phyloP scores from a whole-genome alignment of 345 rosid species.

The Mangifera indica region DNA sequence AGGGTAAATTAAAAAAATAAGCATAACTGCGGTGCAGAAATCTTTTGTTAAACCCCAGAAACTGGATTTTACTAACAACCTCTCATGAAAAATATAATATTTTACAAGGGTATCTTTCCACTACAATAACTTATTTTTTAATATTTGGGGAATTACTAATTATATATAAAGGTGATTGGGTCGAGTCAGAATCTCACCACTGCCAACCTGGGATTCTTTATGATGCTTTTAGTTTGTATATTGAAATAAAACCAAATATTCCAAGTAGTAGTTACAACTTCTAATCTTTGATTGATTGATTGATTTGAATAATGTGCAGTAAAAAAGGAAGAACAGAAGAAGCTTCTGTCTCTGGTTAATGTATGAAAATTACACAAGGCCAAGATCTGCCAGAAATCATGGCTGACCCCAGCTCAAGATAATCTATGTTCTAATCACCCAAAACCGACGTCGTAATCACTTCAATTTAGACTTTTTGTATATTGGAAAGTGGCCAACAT shows the following conservation, averaged over 20 bases:
- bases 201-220: slow-evolving; percentile 65
- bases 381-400: slow-evolving; percentile 38
- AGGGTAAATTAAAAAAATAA: slow-evolving; percentile 12
- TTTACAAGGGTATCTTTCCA: slow-evolving; percentile 41
- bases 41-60: slow-evolving; percentile 33
- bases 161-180: slow-evolving; percentile 36
- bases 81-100: slow-evolving; percentile 1
- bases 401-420: slow-evolving; percentile 38
- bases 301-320: slow-evolving; percentile 25
- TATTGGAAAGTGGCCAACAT: slow-evolving; percentile 29
- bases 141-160: slow-evolving; percentile 6
- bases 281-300: slow-evolving; percentile 30
- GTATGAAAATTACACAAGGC: slow-evolving; percentile 30
- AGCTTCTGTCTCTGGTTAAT: slow-evolving; percentile 39
- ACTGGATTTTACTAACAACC: slow-evolving; percentile 32
- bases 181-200: slow-evolving; percentile 56
- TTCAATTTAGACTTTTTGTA: slow-evolving; percentile 38
- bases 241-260: not conserved
- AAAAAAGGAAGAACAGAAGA: slow-evolving; percentile 34
- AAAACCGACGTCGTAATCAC: slow-evolving; percentile 50
- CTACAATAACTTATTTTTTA: slow-evolving; percentile 25
- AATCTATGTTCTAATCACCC: slow-evolving; percentile 48
- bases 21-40: slow-evolving; percentile 32
- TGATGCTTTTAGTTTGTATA: slow-evolving; percentile 20
- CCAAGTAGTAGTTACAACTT: slow-evolving; percentile 35